Conservation (phyloP, 164 flowering plant species). For the Piper betle region DNA sequence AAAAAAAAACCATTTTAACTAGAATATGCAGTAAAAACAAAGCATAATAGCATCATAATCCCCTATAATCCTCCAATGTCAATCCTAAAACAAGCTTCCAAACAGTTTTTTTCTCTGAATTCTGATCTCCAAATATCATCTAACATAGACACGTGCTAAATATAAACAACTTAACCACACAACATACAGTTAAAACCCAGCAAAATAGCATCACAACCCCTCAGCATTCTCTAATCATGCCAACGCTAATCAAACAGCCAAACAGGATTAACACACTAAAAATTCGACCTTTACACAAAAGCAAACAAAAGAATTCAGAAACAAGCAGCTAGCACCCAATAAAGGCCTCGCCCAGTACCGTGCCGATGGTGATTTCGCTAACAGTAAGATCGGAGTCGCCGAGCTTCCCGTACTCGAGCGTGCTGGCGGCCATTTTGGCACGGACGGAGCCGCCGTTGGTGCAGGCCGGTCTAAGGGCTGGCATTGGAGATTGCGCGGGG, state of each 20-base stretch:
- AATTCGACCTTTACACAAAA: not conserved
- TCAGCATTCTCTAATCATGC: not conserved
- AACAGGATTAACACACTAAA: not conserved
- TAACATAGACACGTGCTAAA: too few species aligned
- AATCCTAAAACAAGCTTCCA: too few species aligned
- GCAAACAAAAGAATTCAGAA: not conserved
- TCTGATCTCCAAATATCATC: too few species aligned
- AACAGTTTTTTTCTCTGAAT: too few species aligned
- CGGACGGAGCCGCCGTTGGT: conserved; percentile 5
- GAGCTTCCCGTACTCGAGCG: conserved; percentile 55
- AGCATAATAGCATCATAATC: not conserved
- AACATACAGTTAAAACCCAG: not conserved
- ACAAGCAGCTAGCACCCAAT: not conserved
- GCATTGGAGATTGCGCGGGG: too few species aligned
- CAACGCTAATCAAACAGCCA: not conserved
- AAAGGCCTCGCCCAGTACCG: conserved; percentile 25
- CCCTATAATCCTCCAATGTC: not conserved
- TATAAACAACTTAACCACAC: not conserved
- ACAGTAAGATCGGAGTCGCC: conserved; percentile 82
- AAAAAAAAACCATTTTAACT: not conserved
- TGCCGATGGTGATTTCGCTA: conserved; percentile 82
- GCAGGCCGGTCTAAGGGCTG: not conserved
- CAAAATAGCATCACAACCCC: not conserved
- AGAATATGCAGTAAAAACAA: not conserved
- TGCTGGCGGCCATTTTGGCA: conserved; percentile 23